These are phyloP conservation scores for Agapanthus africanus DNA, from an alignment of 106 monocot species.

Conservation along the genomic window DNA sequence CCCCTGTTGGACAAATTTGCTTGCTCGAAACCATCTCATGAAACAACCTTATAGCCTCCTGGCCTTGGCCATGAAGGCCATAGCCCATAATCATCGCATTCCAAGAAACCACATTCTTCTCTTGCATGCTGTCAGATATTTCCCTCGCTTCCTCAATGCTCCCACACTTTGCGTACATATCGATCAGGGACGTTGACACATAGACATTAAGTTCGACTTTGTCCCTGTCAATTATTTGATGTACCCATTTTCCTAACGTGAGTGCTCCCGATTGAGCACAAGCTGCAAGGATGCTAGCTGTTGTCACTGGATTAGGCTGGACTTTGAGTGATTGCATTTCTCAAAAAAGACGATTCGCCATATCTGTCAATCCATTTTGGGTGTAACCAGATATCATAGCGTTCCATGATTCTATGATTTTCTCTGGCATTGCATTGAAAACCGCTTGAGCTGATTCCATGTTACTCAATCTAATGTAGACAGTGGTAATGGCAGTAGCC, in stretches of 20 bases:
- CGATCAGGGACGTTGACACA: conserved; percentile 66
- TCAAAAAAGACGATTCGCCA: conserved; percentile 51
- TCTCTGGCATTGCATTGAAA: conserved; percentile 56
- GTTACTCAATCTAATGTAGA: conserved; percentile 53
- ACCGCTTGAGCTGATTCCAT: conserved; percentile 40
- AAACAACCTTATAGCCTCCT: conserved; percentile 49
- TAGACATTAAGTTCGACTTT: conserved; percentile 66
- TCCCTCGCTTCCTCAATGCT: conserved; percentile 41
- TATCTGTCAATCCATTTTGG: conserved; percentile 68
- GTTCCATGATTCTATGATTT: conserved; percentile 68
- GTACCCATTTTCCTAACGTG: conserved; percentile 60
- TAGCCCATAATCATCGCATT: conserved; percentile 76
- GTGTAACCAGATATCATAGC: conserved; percentile 77
- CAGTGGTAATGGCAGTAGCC: conserved; percentile 61
- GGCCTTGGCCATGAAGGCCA: conserved; percentile 65
- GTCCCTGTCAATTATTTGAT: conserved; percentile 32
- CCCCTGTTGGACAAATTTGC: conserved; percentile 26
- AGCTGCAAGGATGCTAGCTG: conserved; percentile 69
- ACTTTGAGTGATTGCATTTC: conserved; percentile 48
- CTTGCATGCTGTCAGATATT: conserved; percentile 49
- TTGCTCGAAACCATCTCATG: conserved; percentile 29
- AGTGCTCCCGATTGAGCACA: conserved; percentile 85
- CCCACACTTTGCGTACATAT: conserved; percentile 91
- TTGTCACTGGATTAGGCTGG: conserved; percentile 57
- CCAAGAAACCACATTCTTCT: conserved; percentile 81